phyloP scores from a whole-genome alignment of 139 green algal genomes.

The Trebouxia sp. region DNA sequence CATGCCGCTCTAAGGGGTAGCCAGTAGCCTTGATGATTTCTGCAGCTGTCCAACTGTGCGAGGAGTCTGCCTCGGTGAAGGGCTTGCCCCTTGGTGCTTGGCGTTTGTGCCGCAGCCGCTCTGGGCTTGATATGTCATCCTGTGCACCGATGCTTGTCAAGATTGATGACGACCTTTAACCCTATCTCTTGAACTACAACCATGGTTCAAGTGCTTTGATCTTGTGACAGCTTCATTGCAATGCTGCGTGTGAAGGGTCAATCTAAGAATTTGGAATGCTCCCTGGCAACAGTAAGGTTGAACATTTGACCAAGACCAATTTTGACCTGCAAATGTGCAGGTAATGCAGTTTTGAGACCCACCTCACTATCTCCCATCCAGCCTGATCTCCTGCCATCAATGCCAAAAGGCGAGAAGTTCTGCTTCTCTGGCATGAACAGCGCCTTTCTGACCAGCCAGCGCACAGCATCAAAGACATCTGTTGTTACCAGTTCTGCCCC shows the following conservation, averaged over 20 bases:
- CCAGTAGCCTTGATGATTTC: conserved; percentile 54
- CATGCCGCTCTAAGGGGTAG: conserved; percentile 73
- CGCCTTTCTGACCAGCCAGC: conserved; percentile 42
- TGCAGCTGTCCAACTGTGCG: conserved; percentile 41
- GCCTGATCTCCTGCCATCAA: neutral
- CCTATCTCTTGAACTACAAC: too few relatives aligned
- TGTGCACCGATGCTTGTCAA: too few relatives aligned
- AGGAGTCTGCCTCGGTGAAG: conserved; percentile 44
- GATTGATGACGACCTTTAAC: too few relatives aligned
- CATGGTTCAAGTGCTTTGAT: too few relatives aligned
- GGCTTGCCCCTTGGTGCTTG: too few relatives aligned
- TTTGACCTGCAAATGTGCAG: neutral
- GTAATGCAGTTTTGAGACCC: neutral
- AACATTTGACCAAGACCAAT: too few relatives aligned
- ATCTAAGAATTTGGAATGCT: too few relatives aligned
- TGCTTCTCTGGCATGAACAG: conserved; percentile 36
- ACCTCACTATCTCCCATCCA: conserved; percentile 2
- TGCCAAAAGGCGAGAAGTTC: neutral
- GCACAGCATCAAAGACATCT: conserved; percentile 47
- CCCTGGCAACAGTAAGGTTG: too few relatives aligned
- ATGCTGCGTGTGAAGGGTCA: too few relatives aligned
- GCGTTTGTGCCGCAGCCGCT: too few relatives aligned
- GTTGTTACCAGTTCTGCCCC: conserved; percentile 58
- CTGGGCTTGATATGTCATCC: too few relatives aligned
- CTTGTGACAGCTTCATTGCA: too few relatives aligned